Evolutionary conservation across 75 land plant species (phyloP), one percentile per base, ranked within the genome.

Genomic region (Cupressus sempervirens): DNA sequence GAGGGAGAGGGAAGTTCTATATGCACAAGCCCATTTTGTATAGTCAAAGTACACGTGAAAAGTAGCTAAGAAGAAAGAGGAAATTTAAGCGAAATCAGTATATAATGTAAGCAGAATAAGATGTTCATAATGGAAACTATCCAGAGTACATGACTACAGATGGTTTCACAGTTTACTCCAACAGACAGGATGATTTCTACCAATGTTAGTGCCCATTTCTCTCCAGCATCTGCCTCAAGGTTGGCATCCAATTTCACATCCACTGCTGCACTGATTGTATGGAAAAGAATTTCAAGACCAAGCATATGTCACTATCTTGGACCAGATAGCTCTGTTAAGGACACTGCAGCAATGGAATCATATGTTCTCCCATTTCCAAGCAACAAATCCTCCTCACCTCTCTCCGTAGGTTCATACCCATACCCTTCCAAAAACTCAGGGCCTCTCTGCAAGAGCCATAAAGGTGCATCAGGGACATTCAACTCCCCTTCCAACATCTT

Each of bases 401-500:
- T 8, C 48, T 41, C n/a, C 80, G 26, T 41, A 23, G 80, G 80
- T 2, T 23, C 48, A 43, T 43, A 77, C 48, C 80, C 80, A 77
- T 77, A 77, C 10, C 80, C 80, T 77, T 77, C 80, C 46, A 77
- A 41, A 48, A 77, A 77, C 80, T 77, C 80, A 3, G 80, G 80
- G 9, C 80, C 80, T n/a, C 80, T 77, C 80, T 43, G 80, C 80
- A 77, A 7, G 48, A 77, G 45, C 80, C 80, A 77, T 46, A 77
- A 40, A 8, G 80, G 80, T 41, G 80, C 80, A 77, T 77, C 80
- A 7, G 80, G 80, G 1, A 90, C 68, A 35, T 85, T 87, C 76
- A 80, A 65, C 0, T 70, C 58, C 18, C 86, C 91, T 73, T 88
- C 91, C 82, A 90, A 80, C 53, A 88, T 84, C 84, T 86, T 88